Conservation (phyloP, 2,329 filamentous ascomycete genomes). For the Colletotrichum sp. region DNA sequence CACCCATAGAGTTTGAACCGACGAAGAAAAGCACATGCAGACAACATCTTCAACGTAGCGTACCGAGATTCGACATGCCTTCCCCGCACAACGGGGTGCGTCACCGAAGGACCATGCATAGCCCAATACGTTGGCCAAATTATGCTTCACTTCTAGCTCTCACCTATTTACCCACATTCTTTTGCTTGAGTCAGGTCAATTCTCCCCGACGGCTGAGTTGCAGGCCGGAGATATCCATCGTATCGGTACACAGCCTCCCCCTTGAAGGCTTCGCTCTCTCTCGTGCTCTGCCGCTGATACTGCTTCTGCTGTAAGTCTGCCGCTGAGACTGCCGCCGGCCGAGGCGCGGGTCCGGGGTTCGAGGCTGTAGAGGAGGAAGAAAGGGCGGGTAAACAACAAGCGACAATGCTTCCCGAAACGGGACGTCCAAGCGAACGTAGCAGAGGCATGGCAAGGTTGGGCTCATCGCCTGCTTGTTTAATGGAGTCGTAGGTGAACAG, state of each 20-base stretch:
- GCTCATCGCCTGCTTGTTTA: not conserved
- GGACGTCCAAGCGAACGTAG: slow-evolving; percentile 16
- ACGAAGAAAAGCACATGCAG: slow-evolving; percentile 5
- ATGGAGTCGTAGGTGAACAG: not conserved
- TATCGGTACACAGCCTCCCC: not conserved
- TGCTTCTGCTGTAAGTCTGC: not conserved
- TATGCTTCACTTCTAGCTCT: not conserved
- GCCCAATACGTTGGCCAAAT: not conserved
- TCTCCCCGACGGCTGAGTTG: not conserved
- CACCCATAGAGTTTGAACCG: not conserved
- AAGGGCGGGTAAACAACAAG: not conserved
- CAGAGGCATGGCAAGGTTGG: not conserved
- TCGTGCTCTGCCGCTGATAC: not conserved
- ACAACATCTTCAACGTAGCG: not conserved
- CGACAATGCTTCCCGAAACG: slow-evolving; percentile 12
- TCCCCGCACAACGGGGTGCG: not conserved
- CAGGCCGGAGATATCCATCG: not conserved
- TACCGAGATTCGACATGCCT: slow-evolving; percentile 7
- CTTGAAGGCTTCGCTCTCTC: not conserved
- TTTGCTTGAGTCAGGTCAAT: not conserved
- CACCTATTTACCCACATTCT: not conserved
- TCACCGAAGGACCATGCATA: not conserved
- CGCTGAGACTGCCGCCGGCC: not conserved
- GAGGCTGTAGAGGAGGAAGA: not conserved
- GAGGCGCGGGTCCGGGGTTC: not conserved